phyloP scores from a whole-genome alignment of 2,329 filamentous ascomycete genomes.

The Capronia coronata region DNA sequence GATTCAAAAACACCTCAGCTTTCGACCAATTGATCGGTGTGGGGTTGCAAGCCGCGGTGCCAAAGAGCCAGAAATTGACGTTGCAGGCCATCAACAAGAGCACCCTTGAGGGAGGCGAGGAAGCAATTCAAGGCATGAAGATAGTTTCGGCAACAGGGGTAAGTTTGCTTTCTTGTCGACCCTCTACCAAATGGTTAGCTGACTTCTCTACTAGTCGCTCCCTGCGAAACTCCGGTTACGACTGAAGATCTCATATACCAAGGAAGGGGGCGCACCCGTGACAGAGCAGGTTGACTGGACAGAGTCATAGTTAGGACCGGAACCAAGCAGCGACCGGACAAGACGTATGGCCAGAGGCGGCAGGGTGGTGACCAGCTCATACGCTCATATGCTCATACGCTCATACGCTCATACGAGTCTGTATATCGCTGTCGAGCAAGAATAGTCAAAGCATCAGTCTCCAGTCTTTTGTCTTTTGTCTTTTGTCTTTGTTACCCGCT shows the following conservation, averaged over 20 bases:
- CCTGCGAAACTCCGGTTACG: conserved; percentile 67
- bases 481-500: too few species aligned
- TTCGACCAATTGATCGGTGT: conserved; percentile 64
- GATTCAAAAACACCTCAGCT: conserved; percentile 71
- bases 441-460: too few species aligned
- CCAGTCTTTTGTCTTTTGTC: too few species aligned
- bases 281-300: conserved; percentile 97
- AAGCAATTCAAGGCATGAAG: conserved; percentile 87
- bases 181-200: not conserved
- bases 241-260: conserved; percentile 73
- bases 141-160: conserved; percentile 80
- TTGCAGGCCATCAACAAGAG: conserved; percentile 79
- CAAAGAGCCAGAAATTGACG: conserved; percentile 91
- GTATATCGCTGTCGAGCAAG: too few species aligned
- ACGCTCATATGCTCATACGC: too few species aligned
- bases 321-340: too few species aligned
- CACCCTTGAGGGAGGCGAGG: conserved; percentile 67
- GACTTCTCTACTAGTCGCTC: conserved; percentile 53
- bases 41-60: conserved; percentile 86
- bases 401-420: too few species aligned
- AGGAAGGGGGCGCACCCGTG: conserved; percentile 59
- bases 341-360: too few species aligned
- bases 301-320: conserved; percentile 50
- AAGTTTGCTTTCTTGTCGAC: conserved; percentile 44
- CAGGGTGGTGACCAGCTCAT: too few species aligned